Percentiles rank a stretch among this genome's conserved stretches.
Conservation (phyloP, 2,329 filamentous ascomycete species). For the Penicillium sp. region DNA sequence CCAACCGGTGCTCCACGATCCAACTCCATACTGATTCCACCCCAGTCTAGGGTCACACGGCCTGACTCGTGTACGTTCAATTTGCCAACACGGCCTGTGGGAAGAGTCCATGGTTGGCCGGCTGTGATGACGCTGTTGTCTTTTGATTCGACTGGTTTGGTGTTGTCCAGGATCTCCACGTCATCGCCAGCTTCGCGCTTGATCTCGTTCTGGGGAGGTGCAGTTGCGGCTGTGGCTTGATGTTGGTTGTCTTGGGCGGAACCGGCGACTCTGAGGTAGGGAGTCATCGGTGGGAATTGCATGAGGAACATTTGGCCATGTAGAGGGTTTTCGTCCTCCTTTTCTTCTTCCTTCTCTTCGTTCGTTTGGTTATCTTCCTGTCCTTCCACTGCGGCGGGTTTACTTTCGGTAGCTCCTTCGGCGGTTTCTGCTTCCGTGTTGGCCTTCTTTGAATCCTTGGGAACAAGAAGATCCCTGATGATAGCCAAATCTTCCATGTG, state of each 20-base stretch:
- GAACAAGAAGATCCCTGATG: conserved; percentile 32
- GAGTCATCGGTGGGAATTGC: conserved; percentile 56
- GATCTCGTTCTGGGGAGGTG: conserved; percentile 14
- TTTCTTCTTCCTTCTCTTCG: conserved; percentile 15
- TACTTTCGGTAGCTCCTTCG: conserved; percentile 8
- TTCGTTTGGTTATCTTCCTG: conserved; percentile 11
- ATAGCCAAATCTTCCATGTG: conserved; percentile 34
- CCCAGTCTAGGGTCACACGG: conserved; percentile 55
- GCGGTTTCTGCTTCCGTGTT: conserved; percentile 5
- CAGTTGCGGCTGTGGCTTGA: background rate
- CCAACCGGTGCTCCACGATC: conserved; percentile 48
- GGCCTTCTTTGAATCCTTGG: conserved; percentile 20
- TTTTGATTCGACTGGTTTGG: conserved; percentile 13
- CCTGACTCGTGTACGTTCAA: conserved; percentile 55
- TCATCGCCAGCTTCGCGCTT: conserved; percentile 27
- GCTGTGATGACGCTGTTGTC: conserved; percentile 31
- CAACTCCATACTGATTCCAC: conserved; percentile 51
- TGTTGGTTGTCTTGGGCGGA: conserved; percentile 7
- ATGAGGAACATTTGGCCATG: conserved; percentile 54
- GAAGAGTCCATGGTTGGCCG: conserved; percentile 37
- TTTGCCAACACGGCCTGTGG: conserved; percentile 52
- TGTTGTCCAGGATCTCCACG: conserved; percentile 23
- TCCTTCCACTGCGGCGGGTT: conserved; percentile 11
- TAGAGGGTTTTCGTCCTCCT: conserved; percentile 27
- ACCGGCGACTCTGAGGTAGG: conserved; percentile 43